These are phyloP conservation scores for Neurospora tetrasperma DNA, from an alignment of 495 filamentous ascomycete species.

Conservation along the genomic window DNA sequence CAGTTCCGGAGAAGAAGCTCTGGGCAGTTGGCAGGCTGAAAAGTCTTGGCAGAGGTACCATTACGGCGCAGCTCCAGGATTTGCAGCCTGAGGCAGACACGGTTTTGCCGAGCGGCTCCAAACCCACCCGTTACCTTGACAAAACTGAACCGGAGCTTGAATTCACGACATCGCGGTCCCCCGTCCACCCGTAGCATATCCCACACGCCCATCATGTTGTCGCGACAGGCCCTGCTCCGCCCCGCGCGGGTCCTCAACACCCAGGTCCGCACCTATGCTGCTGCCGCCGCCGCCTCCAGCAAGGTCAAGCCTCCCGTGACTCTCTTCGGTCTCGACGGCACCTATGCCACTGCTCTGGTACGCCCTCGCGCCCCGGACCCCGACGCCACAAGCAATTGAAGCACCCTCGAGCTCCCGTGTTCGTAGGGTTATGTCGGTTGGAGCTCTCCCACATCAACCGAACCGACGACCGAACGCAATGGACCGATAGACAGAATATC, in stretches of 20 bases:
- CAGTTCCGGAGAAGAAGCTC: not conserved
- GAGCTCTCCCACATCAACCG: not conserved
- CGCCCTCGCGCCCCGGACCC: conserved; percentile 20
- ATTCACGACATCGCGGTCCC: conserved; percentile 26
- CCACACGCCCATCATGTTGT: conserved; percentile 46
- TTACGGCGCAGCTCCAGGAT: not conserved
- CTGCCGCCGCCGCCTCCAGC: conserved; percentile 45
- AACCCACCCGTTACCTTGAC: conserved; percentile 19
- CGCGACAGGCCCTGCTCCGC: conserved; percentile 49
- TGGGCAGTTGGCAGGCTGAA: not conserved
- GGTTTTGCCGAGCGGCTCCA: conserved; percentile 24
- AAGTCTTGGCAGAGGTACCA: not conserved
- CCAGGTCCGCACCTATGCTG: conserved; percentile 61
- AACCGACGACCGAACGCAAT: not conserved
- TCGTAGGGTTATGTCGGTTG: not conserved
- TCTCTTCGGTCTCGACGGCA: conserved; percentile 92
- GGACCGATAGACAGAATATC: not conserved
- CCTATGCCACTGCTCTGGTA: conserved; percentile 97
- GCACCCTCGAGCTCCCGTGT: not conserved
- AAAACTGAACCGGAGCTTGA: conserved; percentile 24
- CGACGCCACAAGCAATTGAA: conserved; percentile 13
- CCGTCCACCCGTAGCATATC: conserved; percentile 21
- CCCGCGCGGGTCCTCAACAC: conserved; percentile 34
- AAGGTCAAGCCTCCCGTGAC: conserved; percentile 76
- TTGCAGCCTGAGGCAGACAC: conserved; percentile 22